These are phyloP conservation scores for Penicillium cataractarum DNA, from an alignment of 495 filamentous ascomycete genomes.

Conservation along the genomic window DNA sequence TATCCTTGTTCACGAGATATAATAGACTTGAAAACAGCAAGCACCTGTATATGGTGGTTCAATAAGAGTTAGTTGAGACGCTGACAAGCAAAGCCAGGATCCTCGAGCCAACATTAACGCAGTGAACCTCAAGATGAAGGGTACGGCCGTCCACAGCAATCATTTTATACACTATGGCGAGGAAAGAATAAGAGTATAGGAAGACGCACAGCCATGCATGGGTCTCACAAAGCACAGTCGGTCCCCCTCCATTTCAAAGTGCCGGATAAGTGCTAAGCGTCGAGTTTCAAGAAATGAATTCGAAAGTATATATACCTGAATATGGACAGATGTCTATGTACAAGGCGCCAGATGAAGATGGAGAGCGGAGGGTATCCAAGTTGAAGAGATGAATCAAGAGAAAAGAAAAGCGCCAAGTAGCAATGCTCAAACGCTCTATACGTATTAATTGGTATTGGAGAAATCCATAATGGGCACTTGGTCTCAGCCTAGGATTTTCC, in stretches of 20 bases:
- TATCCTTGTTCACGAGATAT: too few species aligned
- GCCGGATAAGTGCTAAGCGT: not conserved
- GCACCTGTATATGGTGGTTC: too few species aligned
- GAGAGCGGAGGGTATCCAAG: conserved; percentile 7
- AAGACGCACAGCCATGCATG: not conserved
- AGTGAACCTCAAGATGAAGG: too few species aligned
- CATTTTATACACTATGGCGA: too few species aligned
- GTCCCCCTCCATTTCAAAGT: not conserved
- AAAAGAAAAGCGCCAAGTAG: not conserved
- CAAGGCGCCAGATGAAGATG: not conserved
- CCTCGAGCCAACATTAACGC: too few species aligned
- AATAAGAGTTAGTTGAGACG: too few species aligned
- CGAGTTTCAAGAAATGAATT: not conserved
- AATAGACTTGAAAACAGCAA: too few species aligned
- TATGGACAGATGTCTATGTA: not conserved
- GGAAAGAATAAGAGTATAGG: not conserved
- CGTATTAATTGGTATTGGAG: not conserved
- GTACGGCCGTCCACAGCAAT: too few species aligned
- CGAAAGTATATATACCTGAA: not conserved
- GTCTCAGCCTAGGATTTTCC: not conserved
- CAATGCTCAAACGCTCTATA: not conserved
- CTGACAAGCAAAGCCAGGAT: too few species aligned
- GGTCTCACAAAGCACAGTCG: not conserved
- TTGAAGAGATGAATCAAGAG: not conserved
- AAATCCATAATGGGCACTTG: not conserved